Evolutionary conservation across 1,284 basidiomycete species (phyloP), one percentile per base, ranked within the genome.

Genomic region (Microbotryum scabiosae): DNA sequence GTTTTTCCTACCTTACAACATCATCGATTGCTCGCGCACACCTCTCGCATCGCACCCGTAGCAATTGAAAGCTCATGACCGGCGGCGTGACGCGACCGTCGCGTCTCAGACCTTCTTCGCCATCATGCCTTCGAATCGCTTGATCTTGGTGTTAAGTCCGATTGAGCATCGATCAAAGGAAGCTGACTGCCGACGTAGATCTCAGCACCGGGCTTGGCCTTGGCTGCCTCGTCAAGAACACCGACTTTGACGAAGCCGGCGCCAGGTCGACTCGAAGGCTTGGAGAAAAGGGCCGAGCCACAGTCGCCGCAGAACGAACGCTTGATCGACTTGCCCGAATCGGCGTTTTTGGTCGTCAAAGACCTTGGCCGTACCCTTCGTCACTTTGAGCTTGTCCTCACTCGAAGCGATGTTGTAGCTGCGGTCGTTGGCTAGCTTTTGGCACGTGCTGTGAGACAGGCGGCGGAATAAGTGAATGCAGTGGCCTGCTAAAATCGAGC

Each of bases 121-220:
- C 63, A 61, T 61, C 59, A 64, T 61, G 41, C 63, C 62, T 47
- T 64, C 62, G 36, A 60, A 64, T 18, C 60, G 62, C 51, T 57
- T 57, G 30, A 44, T 44, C 10, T 44, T 21, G 25, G 47, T 56
- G 18, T 30, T 32, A 48, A 32, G 30, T 44, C 30, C 36, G 25
- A 4, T 47, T 44, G 45, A 16, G 28, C 54, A 20, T 52, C 41
- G 32, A 51, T 59, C 16, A 55, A 54, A 3, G 51, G 60, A 12
- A 32, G 46, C 30, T 54, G 54, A 56, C 60, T 57, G n/a, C 50
- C 60, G 30, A 28, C n/a, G 50, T 50, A 64, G 26, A 54, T 57
- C 56, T 64, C 63, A 5, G 56, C 23, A 20, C 48, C 51, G 20
- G 57, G 49, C 52, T 58, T 64, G 59, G 61, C 56, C 23, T 64